Evolutionary conservation across 169 alveolate species (phyloP).

Genomic region (Sarcocystis neurona): DNA sequence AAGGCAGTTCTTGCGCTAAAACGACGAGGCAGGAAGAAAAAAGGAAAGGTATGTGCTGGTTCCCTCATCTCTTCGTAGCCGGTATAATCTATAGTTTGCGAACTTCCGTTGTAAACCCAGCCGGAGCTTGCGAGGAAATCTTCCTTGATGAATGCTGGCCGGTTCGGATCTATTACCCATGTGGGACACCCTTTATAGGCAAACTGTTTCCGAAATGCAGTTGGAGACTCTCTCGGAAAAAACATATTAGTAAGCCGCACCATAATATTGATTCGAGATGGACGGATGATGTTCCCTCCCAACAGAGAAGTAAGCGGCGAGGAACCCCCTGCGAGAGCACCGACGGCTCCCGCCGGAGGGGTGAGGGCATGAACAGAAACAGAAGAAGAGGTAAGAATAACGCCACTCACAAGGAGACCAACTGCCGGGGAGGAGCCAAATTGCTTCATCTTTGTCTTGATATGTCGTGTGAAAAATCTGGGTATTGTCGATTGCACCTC

Average conservation of each 20-base stretch:
- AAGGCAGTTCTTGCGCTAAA: slow-evolving; percentile 30
- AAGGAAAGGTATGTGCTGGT: slow-evolving; percentile 54
- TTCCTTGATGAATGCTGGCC: slow-evolving; percentile 8
- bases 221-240: slow-evolving; percentile 34
- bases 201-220: slow-evolving; percentile 8
- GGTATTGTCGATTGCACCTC: no score
- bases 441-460: no score
- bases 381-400: no score
- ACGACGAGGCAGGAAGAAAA: slow-evolving; percentile 49
- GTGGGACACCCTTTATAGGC: slow-evolving; percentile 48
- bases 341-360: no score
- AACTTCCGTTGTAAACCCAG: slow-evolving; percentile 28
- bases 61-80: slow-evolving; percentile 36
- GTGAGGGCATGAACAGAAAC: no score
- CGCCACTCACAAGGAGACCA: no score
- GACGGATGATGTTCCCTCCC: no score
- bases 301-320: no score
- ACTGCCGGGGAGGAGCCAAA: no score
- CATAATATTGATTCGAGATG: slow-evolving; percentile 27
- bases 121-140: slow-evolving; percentile 41
- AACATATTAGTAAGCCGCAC: slow-evolving; percentile 36
- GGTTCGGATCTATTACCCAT: slow-evolving; percentile 40
- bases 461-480: no score
- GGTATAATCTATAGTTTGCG: neutral
- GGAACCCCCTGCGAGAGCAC: no score